Percentiles rank a stretch among this genome's conserved stretches.
Conservation (phyloP, 495 filamentous ascomycete species). For the Hypomontagnella monticulosa region DNA sequence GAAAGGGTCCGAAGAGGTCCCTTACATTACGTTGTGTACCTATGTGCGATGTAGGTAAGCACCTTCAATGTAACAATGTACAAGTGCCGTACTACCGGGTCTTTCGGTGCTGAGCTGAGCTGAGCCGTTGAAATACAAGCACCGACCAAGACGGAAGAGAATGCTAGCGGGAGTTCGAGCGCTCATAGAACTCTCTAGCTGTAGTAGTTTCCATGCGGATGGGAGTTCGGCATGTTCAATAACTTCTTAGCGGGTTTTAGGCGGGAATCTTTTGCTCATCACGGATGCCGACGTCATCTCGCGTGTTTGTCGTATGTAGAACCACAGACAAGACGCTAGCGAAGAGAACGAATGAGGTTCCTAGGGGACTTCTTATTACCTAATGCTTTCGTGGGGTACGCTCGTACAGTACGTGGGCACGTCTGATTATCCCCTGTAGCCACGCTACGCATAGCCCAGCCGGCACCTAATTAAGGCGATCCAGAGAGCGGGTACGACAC, state of each 20-base stretch:
- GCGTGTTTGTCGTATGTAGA: not conserved
- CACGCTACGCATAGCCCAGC: constrained; percentile 1
- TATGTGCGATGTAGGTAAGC: not conserved
- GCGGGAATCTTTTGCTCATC: not conserved
- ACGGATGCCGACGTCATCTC: constrained; percentile 17
- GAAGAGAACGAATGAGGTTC: constrained; percentile 15
- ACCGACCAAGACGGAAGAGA: not conserved
- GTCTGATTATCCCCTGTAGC: not conserved
- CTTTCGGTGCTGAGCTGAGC: constrained; percentile 19
- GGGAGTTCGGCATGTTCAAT: not conserved
- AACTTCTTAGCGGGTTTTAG: not conserved
- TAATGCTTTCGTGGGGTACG: constrained; percentile 17
- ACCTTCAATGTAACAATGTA: not conserved
- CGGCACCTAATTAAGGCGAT: not conserved
- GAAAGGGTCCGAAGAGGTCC: too few relatives aligned
- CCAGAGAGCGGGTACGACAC: constrained; percentile 15
- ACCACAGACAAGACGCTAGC: not conserved
- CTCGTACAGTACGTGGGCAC: constrained; percentile 3
- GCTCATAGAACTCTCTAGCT: not conserved
- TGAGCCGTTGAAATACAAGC: constrained; percentile 1
- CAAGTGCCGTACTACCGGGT: constrained; percentile 24
- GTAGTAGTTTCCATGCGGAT: constrained; percentile 8
- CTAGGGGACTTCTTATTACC: not conserved
- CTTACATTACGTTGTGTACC: too few relatives aligned
- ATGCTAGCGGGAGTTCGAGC: not conserved